These are phyloP conservation scores for Naematelia aurantialba DNA, from an alignment of 768 basidiomycete genomes.

Conservation along the genomic window DNA sequence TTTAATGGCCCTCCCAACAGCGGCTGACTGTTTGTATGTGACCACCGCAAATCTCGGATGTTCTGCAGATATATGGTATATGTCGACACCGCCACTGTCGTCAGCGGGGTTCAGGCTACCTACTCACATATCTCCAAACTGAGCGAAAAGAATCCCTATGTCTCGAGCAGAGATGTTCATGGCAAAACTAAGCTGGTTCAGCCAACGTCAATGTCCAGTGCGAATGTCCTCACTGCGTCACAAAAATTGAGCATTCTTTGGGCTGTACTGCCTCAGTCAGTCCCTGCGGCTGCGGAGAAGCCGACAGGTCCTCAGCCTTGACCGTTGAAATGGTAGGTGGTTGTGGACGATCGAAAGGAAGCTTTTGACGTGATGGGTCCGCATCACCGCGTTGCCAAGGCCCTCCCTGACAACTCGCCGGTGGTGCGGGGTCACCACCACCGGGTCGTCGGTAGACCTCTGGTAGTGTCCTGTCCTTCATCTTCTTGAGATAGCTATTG, in stretches of 20 bases:
- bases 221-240: slow-evolving; percentile 33
- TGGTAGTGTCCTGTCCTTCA: slow-evolving; percentile 31
- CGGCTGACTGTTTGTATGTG: slow-evolving; percentile 27
- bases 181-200: slow-evolving; percentile 36
- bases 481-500: slow-evolving; percentile 42
- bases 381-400: slow-evolving; percentile 44
- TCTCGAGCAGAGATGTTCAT: slow-evolving; percentile 41
- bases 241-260: slow-evolving; percentile 38
- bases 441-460: slow-evolving; percentile 29
- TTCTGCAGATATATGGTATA: slow-evolving; percentile 43
- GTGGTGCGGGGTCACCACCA: slow-evolving; percentile 32
- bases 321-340: slow-evolving; percentile 13
- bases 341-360: slow-evolving; percentile 25
- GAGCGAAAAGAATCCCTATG: slow-evolving; percentile 46
- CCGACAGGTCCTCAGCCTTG: background rate
- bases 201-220: background rate
- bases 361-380: slow-evolving; percentile 32
- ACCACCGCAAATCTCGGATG: slow-evolving; percentile 46
- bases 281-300: background rate
- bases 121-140: slow-evolving; percentile 47
- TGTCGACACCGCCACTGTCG: slow-evolving; percentile 44
- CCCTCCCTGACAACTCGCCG: slow-evolving; percentile 34
- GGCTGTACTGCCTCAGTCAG: slow-evolving; percentile 20
- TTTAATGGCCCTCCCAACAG: slow-evolving; percentile 31
- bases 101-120: slow-evolving; percentile 1